Conservation (phyloP, 208 protist species). For the Angomonas desouzai region DNA sequence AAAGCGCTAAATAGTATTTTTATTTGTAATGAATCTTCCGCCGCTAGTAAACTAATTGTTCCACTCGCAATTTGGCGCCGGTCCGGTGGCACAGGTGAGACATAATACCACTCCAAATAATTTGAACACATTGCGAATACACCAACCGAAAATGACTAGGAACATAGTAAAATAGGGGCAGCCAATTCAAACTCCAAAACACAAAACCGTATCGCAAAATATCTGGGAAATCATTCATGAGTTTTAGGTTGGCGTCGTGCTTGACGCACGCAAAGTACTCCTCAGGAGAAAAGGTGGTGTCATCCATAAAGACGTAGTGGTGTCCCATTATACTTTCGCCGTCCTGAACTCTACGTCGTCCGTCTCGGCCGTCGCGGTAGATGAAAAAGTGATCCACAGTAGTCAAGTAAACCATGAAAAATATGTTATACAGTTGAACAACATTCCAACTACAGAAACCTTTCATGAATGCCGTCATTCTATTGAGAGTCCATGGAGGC, state of each 20-base stretch:
- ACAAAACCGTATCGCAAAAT: constrained; percentile 54
- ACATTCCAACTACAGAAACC: constrained; percentile 65
- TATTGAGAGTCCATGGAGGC: constrained; percentile 36
- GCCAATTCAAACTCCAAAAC: constrained; percentile 76
- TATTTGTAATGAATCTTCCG: too few species aligned
- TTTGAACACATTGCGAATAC: constrained; percentile 54
- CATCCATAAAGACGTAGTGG: constrained; percentile 51
- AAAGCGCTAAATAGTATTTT: too few species aligned
- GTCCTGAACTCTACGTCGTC: constrained; percentile 34
- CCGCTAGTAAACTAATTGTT: neutral
- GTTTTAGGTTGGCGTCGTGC: constrained; percentile 34
- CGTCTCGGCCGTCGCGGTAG: constrained; percentile 61
- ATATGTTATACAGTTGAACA: constrained; percentile 48
- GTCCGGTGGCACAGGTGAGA: constrained; percentile 63
- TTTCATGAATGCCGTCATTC: constrained; percentile 46
- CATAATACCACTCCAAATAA: constrained; percentile 78
- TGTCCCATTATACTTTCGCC: constrained; percentile 32
- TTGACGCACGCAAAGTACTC: constrained; percentile 52
- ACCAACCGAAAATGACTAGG: constrained; percentile 67
- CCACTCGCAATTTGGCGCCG: constrained; percentile 10
- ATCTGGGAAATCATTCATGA: constrained; percentile 65
- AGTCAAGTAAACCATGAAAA: constrained; percentile 69
- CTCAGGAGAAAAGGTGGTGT: constrained; percentile 44
- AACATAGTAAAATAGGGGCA: constrained; percentile 87
- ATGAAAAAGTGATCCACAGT: constrained; percentile 75